These are phyloP conservation scores for Beauveria medogensis DNA, from an alignment of 2,329 filamentous ascomycete species.

Conservation along the genomic window DNA sequence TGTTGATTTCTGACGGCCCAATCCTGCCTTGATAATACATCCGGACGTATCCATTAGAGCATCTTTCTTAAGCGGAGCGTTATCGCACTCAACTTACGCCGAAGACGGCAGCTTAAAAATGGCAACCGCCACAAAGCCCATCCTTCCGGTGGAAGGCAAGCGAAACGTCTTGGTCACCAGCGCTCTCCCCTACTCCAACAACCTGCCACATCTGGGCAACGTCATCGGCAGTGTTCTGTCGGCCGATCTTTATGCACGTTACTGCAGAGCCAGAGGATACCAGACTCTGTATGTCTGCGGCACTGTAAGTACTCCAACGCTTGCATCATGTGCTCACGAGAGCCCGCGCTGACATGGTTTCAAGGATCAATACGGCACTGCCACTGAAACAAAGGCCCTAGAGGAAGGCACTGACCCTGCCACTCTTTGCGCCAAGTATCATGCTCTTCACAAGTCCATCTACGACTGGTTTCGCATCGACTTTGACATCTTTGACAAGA, in stretches of 20 bases:
- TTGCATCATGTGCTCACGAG: not conserved
- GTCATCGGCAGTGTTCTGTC: conserved; percentile 81
- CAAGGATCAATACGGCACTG: conserved; percentile 84
- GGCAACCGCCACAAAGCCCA: conserved; percentile 24
- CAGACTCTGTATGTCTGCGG: conserved; percentile 82
- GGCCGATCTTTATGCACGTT: conserved; percentile 79
- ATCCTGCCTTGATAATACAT: not conserved
- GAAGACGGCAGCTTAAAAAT: conserved; percentile 5
- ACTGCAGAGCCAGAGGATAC: conserved; percentile 69
- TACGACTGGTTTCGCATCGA: conserved; percentile 95
- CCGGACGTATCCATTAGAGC: not conserved
- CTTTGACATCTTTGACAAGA: conserved; percentile 93
- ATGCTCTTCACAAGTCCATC: conserved; percentile 79
- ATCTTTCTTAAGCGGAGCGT: not conserved
- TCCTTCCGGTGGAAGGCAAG: conserved; percentile 64
- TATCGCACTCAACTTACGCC: not conserved
- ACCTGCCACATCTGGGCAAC: conserved; percentile 79
- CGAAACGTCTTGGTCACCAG: conserved; percentile 86
- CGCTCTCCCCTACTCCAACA: conserved; percentile 74
- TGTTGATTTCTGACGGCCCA: not conserved
- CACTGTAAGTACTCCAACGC: conserved; percentile 21
- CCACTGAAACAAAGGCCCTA: conserved; percentile 90
- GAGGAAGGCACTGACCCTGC: conserved; percentile 77
- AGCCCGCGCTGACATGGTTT: not conserved
- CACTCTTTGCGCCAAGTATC: conserved; percentile 86